Base-by-base conservation (phyloP, 805 yeast species). In the Kuraishia hungarica region DNA sequence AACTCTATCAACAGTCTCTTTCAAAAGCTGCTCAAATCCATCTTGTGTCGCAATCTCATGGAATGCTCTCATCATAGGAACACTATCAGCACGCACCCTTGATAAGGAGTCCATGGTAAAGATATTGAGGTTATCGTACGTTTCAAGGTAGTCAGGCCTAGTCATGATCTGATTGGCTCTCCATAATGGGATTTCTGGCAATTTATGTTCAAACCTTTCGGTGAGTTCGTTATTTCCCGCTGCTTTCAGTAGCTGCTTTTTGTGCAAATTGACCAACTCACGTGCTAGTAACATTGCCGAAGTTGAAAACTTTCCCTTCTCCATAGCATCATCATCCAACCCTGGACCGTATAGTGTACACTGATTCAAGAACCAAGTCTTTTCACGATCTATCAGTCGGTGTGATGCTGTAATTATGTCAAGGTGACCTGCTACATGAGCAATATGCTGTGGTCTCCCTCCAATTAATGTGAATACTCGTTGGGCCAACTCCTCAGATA, bases 261-360 rank as follows among this genome's bases (percentile, higher is more conserved):
- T 64, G 61, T 86, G 89, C 81, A 86, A 78, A n/a, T 81, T 80
- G 2, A 87, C 94, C 62, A 88, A 77, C 57, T 78, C 88, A 55
- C 80, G 73, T 80, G 86, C 83, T 54, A 87, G 70, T 5, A 84
- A 69, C 91, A 87, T 86, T 17, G 93, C 92, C 48, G 87, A 76
- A 8, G 83, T 72, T 1, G 90, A 76, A 61, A 87, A 87, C 66
- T 87, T 88, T 4, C 96, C 96, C 58, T 79, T 76, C 58, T 86
- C 92, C 87, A 87, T 86, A 6, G 89, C 96, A 69, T 89, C 96
- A 63, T 89, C 96, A 64, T 89, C 96, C 96, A 89, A 87, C 20
- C 76, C 82, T 59, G 75, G 77, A 1, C 96, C 96, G 10, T 89
- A 68, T 15, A 89, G 70, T 0, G 90, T 94, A 68, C 96, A 88